Evolutionary conservation across 768 basidiomycete species (phyloP).

Genomic region (Sarcomyxa edulis): DNA sequence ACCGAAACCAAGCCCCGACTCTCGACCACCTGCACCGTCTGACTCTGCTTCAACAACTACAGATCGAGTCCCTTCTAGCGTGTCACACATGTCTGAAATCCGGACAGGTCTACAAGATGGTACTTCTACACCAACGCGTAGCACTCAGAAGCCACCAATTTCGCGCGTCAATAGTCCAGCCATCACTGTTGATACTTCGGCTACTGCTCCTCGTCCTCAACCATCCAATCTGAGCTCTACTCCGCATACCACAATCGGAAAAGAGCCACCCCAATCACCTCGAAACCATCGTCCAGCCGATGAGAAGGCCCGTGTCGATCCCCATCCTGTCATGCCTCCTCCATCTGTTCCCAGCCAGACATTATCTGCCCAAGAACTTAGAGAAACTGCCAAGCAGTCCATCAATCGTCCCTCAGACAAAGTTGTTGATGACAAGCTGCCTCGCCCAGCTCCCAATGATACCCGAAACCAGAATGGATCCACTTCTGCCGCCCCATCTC

Average conservation of each 20-base stretch:
- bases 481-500: slow-evolving; percentile 52
- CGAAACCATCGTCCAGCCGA: slow-evolving; percentile 33
- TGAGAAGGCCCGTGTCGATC: slow-evolving; percentile 32
- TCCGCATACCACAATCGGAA: slow-evolving; percentile 13
- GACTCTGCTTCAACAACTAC: too few relatives aligned
- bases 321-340: slow-evolving; percentile 64
- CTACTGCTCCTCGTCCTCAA: too few relatives aligned
- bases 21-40: too few relatives aligned
- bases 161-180: slow-evolving; percentile 24
- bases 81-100: slow-evolving; percentile 13
- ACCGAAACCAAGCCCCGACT: slow-evolving; percentile 24
- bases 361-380: slow-evolving; percentile 68
- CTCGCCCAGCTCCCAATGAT: slow-evolving; percentile 23
- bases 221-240: too few relatives aligned
- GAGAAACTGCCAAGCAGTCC: slow-evolving; percentile 74
- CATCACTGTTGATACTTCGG: too few relatives aligned
- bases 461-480: slow-evolving; percentile 42
- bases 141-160: slow-evolving; percentile 9
- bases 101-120: slow-evolving; percentile 17
- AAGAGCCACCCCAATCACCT: slow-evolving; percentile 32
- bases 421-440: slow-evolving; percentile 34
- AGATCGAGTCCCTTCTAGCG: too few relatives aligned
- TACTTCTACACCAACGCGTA: slow-evolving; percentile 3
- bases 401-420: slow-evolving; percentile 35
- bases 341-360: slow-evolving; percentile 77